phyloP scores from a whole-genome alignment of 352 stramenopile genomes.

The Pythium pectinolyticum region DNA sequence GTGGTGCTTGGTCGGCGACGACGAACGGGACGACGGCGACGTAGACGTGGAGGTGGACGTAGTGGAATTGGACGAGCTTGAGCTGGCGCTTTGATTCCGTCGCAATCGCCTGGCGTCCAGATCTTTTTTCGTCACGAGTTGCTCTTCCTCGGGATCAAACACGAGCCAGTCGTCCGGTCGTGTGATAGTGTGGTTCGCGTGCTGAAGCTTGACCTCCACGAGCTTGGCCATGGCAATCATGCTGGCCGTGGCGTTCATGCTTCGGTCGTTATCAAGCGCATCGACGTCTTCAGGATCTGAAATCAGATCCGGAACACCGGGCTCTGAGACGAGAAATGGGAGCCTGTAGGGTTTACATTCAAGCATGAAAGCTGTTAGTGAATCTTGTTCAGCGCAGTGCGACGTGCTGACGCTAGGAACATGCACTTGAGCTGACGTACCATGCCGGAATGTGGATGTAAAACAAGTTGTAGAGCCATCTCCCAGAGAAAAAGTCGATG shows the following conservation, averaged over 20 bases:
- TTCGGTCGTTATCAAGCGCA: constrained; percentile 25
- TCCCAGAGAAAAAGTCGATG: constrained; percentile 48
- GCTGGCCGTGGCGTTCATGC: constrained; percentile 41
- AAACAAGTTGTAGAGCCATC: constrained; percentile 55
- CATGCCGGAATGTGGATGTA: constrained; percentile 50
- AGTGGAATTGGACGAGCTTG: constrained; percentile 12
- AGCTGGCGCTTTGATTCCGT: constrained; percentile 8
- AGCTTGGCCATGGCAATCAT: constrained; percentile 46
- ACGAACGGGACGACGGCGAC: constrained; percentile 9
- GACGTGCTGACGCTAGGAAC: neutral
- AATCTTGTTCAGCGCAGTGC: too few relatives aligned
- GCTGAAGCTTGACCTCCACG: constrained; percentile 56
- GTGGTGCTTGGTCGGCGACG: constrained; percentile 20
- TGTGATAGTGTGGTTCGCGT: constrained; percentile 50
- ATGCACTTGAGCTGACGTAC: constrained; percentile 33
- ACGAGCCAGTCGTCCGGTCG: constrained; percentile 75
- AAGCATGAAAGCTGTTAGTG: too few relatives aligned
- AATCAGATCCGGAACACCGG: constrained; percentile 59
- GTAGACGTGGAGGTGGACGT: constrained; percentile 18
- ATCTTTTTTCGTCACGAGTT: constrained; percentile 58
- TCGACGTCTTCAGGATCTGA: constrained; percentile 40
- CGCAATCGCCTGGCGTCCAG: constrained; percentile 16
- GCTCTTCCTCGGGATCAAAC: constrained; percentile 63
- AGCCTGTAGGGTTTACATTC: too few relatives aligned
- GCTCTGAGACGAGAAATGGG: constrained; percentile 53